Evolutionary conservation across 1,139 yeast genomes (phyloP).

Genomic region (Zhuliangozyma parablackwelliae): DNA sequence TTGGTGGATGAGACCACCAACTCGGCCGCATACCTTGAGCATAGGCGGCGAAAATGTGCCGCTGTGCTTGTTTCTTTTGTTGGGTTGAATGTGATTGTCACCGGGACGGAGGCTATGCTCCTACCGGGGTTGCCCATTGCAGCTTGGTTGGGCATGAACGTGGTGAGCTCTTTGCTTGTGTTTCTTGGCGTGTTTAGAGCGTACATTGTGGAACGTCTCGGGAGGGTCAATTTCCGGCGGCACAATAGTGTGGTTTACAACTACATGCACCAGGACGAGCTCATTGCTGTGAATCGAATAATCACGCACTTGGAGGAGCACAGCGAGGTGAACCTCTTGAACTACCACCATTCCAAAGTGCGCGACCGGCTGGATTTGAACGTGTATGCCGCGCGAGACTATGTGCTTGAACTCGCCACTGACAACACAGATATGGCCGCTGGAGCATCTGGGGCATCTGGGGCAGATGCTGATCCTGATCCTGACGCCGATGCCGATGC

Average conservation of each 20-base stretch:
- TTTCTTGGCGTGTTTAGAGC: conserved; percentile 11
- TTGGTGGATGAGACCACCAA: conserved; percentile 25
- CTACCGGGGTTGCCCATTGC: conserved; percentile 12
- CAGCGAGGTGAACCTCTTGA: conserved; percentile 34
- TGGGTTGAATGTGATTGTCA: background rate
- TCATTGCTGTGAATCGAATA: conserved; percentile 25
- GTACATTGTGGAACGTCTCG: conserved; percentile 15
- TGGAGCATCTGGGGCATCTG: background rate
- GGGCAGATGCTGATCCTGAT: background rate
- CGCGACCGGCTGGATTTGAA: conserved; percentile 17
- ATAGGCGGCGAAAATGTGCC: background rate
- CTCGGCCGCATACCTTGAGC: conserved; percentile 9
- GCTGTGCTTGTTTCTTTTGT: background rate
- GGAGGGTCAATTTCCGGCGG: conserved; percentile 33
- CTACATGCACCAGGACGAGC: conserved; percentile 24
- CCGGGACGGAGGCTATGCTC: conserved; percentile 1
- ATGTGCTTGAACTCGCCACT: conserved; percentile 24
- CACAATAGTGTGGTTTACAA: conserved; percentile 21
- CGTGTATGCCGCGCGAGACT: conserved; percentile 20
- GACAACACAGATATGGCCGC: conserved; percentile 8
- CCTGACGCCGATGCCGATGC: background rate
- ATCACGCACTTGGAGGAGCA: conserved; percentile 38
- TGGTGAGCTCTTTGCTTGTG: conserved; percentile 4
- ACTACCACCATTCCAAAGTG: conserved; percentile 34
- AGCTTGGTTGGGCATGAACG: conserved; percentile 9